phyloP scores from a whole-genome alignment of 306 rosid genomes.

The Rosa persica region DNA sequence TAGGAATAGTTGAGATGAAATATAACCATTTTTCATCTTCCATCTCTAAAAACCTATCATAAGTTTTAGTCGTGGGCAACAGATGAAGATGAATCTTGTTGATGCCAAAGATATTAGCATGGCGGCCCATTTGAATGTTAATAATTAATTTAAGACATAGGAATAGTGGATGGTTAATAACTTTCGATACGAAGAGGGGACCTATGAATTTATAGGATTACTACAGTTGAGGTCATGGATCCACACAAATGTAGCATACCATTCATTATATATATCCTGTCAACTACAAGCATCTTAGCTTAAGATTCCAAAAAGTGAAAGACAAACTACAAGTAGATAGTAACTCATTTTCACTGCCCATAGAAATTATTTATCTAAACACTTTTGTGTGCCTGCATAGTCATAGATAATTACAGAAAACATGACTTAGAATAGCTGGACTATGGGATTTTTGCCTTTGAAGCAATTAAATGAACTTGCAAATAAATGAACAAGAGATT shows the following conservation, averaged over 20 bases:
- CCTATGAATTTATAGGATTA: neutral
- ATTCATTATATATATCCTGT: neutral
- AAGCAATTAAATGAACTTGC: neutral
- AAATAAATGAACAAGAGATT: too few relatives aligned
- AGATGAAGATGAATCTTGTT: neutral
- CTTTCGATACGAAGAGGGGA: neutral
- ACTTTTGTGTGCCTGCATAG: neutral
- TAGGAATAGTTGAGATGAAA: neutral
- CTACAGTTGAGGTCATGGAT: neutral
- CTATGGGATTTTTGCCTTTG: neutral
- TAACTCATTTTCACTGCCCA: neutral
- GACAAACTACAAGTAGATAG: neutral
- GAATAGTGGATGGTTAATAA: neutral
- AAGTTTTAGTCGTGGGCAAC: neutral
- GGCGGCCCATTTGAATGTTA: neutral
- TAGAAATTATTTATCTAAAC: neutral
- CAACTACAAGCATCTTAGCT: neutral
- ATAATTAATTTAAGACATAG: neutral
- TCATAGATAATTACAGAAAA: neutral
- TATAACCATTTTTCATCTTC: neutral
- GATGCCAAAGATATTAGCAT: neutral
- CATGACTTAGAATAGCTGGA: neutral
- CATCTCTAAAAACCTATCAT: neutral
- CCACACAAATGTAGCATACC: neutral
- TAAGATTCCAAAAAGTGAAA: neutral